These are phyloP conservation scores for Malassezia cuniculi DNA, from an alignment of 1,284 basidiomycete species.

Conservation along the genomic window DNA sequence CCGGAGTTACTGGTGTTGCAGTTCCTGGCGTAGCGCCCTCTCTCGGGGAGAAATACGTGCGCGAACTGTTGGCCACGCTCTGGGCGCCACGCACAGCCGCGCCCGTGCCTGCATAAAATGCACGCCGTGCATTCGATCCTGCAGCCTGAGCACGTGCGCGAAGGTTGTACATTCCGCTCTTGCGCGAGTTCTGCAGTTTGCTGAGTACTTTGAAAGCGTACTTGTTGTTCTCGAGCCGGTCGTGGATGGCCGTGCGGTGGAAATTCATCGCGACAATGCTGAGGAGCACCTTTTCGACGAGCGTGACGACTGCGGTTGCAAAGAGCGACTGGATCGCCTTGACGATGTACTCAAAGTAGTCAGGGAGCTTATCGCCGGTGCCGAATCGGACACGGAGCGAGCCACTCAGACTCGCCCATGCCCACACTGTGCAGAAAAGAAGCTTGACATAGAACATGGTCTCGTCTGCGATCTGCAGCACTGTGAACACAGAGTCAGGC, in stretches of 20 bases:
- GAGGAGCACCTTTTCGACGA: slow-evolving; percentile 31
- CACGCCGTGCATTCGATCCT: no score
- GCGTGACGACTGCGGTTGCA: slow-evolving; percentile 29
- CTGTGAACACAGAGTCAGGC: slow-evolving; percentile 30
- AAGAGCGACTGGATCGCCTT: slow-evolving; percentile 33
- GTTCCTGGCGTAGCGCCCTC: not conserved
- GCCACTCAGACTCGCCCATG: slow-evolving; percentile 41
- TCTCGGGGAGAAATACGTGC: not conserved
- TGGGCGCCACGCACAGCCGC: not conserved
- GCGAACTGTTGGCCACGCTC: slow-evolving; percentile 17
- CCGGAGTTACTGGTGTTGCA: not conserved
- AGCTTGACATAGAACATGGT: slow-evolving; percentile 32
- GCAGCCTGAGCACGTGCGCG: no score
- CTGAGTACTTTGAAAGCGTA: slow-evolving; percentile 32
- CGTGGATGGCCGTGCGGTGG: slow-evolving; percentile 38
- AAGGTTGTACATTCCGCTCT: not conserved
- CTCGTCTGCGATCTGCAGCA: slow-evolving; percentile 32
- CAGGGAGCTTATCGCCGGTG: slow-evolving; percentile 11
- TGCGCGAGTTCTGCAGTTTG: slow-evolving; percentile 20
- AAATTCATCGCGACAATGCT: slow-evolving; percentile 38
- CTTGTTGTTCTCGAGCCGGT: slow-evolving; percentile 34
- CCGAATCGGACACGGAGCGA: slow-evolving; percentile 22
- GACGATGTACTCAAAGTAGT: slow-evolving; percentile 25
- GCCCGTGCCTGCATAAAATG: no score
- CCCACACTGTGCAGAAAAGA: slow-evolving; percentile 38